These are phyloP conservation scores for Pichia rugopelliculosa DNA, from an alignment of 805 yeast genomes.

Conservation along the genomic window DNA sequence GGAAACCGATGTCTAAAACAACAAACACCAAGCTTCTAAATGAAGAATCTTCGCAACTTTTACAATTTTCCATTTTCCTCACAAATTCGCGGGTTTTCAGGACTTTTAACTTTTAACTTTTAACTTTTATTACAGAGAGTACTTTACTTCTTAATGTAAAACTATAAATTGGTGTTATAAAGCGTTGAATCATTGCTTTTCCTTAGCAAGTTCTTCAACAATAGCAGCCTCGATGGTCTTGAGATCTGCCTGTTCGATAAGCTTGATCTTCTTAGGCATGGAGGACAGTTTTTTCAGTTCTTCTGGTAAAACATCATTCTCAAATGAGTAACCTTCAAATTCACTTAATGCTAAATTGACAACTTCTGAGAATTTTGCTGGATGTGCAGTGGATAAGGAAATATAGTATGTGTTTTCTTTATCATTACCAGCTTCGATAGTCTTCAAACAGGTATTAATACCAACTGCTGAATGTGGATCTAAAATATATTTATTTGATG, in stretches of 20 bases:
- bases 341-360: conserved; percentile 71
- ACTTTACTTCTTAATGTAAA: no score
- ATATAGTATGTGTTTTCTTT: conserved; percentile 41
- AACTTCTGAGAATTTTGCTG: conserved; percentile 96
- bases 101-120: neutral
- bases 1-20: no score
- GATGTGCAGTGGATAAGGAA: conserved; percentile 95
- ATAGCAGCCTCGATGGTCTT: conserved; percentile 71
- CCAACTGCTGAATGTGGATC: conserved; percentile 99
- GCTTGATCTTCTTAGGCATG: conserved; percentile 66
- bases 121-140: no score
- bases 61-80: neutral
- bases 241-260: conserved; percentile 64
- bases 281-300: conserved; percentile 68
- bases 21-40: no score
- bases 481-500: conserved; percentile 63
- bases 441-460: conserved; percentile 65
- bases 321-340: conserved; percentile 74
- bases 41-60: no score
- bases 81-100: neutral
- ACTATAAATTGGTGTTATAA: neutral
- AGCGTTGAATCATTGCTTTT: conserved; percentile 10
- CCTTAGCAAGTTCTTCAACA: conserved; percentile 58
- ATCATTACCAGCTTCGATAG: conserved; percentile 36
- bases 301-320: conserved; percentile 79